A percentile compares a stretch with the other conserved stretches of the same genome.
phyloP scores from a whole-genome alignment of 148 eudicot genomes.

The Diospyros lotus region DNA sequence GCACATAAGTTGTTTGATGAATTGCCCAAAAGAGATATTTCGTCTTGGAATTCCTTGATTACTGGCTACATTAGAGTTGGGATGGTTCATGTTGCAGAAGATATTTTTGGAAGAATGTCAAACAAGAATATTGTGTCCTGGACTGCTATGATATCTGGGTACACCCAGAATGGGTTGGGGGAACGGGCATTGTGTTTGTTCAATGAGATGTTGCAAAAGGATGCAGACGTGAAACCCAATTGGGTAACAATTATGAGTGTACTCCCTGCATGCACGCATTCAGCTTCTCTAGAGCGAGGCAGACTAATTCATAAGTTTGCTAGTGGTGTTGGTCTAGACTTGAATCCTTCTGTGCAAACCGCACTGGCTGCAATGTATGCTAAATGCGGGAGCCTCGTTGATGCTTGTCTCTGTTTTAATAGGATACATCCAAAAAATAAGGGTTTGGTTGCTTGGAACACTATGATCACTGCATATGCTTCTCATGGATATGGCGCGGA shows the following conservation, averaged over 20 bases:
- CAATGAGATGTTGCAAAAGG: constrained; percentile 31
- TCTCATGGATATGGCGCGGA: constrained; percentile 46
- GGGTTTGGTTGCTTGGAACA: constrained; percentile 48
- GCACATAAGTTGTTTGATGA: constrained; percentile 38
- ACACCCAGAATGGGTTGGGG: constrained; percentile 45
- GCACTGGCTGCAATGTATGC: constrained; percentile 56
- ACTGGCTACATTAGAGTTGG: constrained; percentile 47
- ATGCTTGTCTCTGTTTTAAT: constrained; percentile 33
- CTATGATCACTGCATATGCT: constrained; percentile 46
- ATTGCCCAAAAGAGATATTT: constrained; percentile 36
- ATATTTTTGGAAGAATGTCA: constrained; percentile 31
- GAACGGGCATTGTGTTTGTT: constrained; percentile 35
- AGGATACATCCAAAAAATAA: constrained; percentile 18
- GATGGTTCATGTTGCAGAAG: constrained; percentile 23
- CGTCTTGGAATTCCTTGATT: constrained; percentile 53
- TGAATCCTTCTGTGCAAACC: constrained; percentile 28
- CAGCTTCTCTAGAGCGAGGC: constrained; percentile 40
- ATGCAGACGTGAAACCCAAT: constrained; percentile 39
- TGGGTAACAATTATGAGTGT: constrained; percentile 50
- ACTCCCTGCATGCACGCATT: constrained; percentile 47
- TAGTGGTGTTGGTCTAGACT: constrained; percentile 24
- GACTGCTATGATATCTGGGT: constrained; percentile 58
- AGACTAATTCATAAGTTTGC: constrained; percentile 37
- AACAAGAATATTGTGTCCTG: constrained; percentile 45
- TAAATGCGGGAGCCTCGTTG: constrained; percentile 45